A percentile compares a stretch with the other conserved stretches of the same genome.
These are phyloP conservation scores for Lentinula edodes DNA, from an alignment of 768 basidiomycete species.

Conservation along the genomic window DNA sequence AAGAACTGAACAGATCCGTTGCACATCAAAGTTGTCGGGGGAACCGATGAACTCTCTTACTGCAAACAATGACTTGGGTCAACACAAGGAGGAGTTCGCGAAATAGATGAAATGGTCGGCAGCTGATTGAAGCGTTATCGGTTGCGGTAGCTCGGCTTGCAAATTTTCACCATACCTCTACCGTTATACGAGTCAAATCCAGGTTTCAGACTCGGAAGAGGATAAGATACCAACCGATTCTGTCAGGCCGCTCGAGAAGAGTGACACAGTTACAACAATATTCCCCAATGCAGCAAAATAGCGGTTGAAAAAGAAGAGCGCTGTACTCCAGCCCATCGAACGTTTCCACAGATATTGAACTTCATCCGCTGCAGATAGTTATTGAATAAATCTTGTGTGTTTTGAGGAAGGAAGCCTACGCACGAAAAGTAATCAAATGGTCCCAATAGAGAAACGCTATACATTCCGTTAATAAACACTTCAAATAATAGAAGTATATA, in stretches of 20 bases:
- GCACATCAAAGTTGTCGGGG: neutral
- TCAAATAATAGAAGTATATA: neutral
- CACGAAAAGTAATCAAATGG: constrained; percentile 1
- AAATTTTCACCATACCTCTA: neutral
- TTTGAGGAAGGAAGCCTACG: neutral
- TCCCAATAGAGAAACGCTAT: constrained; percentile 5
- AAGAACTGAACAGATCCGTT: neutral
- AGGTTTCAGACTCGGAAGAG: neutral
- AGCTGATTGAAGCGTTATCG: neutral
- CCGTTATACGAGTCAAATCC: neutral
- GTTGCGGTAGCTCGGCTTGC: neutral
- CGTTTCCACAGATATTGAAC: constrained; percentile 7
- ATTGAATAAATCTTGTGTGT: neutral
- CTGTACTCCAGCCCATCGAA: neutral
- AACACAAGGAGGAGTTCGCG: constrained; percentile 4
- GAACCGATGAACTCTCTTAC: neutral
- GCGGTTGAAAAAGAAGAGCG: constrained; percentile 5
- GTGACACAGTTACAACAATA: neutral
- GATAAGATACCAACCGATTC: neutral
- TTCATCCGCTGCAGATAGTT: neutral
- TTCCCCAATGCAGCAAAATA: constrained; percentile 4
- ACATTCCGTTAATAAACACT: neutral
- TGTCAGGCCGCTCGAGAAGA: neutral
- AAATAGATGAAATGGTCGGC: neutral
- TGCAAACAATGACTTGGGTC: constrained; percentile 3